Evolutionary conservation across 495 filamentous ascomycete genomes (phyloP).

Genomic region (Cetradonia linearis): DNA sequence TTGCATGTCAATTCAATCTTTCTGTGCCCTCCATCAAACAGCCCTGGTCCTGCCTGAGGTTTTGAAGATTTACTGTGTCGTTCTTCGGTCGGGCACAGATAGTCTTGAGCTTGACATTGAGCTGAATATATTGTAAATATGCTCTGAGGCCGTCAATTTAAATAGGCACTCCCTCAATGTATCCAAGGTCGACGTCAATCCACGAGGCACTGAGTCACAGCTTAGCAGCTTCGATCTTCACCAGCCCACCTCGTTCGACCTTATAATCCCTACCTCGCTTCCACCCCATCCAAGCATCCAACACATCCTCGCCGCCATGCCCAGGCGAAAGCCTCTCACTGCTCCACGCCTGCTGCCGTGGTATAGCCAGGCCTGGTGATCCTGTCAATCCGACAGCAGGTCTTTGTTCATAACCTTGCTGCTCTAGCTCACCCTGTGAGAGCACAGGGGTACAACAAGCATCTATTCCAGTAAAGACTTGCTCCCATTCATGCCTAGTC

Average conservation of each 20-base stretch:
- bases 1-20: neutral
- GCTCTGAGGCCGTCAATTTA: no score
- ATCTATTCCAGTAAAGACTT: conserved; percentile 76
- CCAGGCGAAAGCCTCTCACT: conserved; percentile 52
- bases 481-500: conserved; percentile 74
- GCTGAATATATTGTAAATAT: no score
- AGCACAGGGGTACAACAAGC: conserved; percentile 86
- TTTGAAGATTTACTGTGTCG: neutral
- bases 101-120: no score
- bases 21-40: no score
- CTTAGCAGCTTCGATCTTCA: conserved; percentile 40
- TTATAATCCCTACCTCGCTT: conserved; percentile 57
- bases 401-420: conserved; percentile 60
- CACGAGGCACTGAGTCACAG: conserved; percentile 30
- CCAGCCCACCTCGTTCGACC: conserved; percentile 49
- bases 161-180: no score
- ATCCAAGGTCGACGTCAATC: neutral
- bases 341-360: conserved; percentile 52
- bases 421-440: conserved; percentile 59
- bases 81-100: neutral
- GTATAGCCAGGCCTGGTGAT: conserved; percentile 52
- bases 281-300: conserved; percentile 75
- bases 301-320: conserved; percentile 55
- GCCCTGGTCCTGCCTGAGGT: neutral
- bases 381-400: conserved; percentile 58